A percentile compares a stretch with the other conserved stretches of the same genome.
Evolutionary conservation across 2,329 filamentous ascomycete genomes (phyloP).

Genomic region (Lachnellula occidentalis): DNA sequence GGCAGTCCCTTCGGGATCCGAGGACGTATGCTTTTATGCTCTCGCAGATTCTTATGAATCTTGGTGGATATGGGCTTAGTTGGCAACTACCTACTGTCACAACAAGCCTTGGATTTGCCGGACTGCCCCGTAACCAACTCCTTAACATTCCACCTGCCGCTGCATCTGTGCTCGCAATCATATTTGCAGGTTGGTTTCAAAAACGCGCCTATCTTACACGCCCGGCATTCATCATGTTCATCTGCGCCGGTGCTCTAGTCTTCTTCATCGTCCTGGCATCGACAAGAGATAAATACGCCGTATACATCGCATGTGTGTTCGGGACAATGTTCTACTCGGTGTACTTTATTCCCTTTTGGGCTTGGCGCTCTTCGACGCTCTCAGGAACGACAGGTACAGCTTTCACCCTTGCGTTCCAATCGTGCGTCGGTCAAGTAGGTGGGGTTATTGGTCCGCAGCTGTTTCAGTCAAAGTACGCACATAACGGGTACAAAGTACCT

Average conservation of each 20-base stretch:
- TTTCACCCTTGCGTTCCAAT: slow-evolving; percentile 40
- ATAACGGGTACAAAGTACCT: slow-evolving; percentile 35
- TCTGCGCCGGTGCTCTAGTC: slow-evolving; percentile 36
- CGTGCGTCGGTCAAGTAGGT: slow-evolving; percentile 39
- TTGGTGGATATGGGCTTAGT: slow-evolving; percentile 37
- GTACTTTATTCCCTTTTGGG: slow-evolving; percentile 43
- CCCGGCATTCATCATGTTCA: slow-evolving; percentile 36
- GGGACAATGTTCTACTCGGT: slow-evolving; percentile 39
- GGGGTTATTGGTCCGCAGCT: slow-evolving; percentile 41
- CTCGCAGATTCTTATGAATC: slow-evolving; percentile 35
- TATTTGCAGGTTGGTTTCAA: slow-evolving; percentile 38
- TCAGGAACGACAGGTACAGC: slow-evolving; percentile 39
- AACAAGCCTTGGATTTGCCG: slow-evolving; percentile 38
- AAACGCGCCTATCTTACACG: slow-evolving; percentile 36
- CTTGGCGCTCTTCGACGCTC: slow-evolving; percentile 38
- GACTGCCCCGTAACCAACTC: slow-evolving; percentile 39
- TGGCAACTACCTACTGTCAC: slow-evolving; percentile 40
- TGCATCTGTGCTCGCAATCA: slow-evolving; percentile 35
- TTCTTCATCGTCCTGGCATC: slow-evolving; percentile 42
- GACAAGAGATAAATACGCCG: slow-evolving; percentile 32
- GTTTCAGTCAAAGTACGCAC: slow-evolving; percentile 38
- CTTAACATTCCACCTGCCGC: slow-evolving; percentile 42
- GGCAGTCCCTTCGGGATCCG: slow-evolving; percentile 32
- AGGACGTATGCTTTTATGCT: slow-evolving; percentile 35
- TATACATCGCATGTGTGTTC: slow-evolving; percentile 41